These are phyloP conservation scores for Chromosphaera perkinsii DNA, from an alignment of 208 protist species.

Conservation along the genomic window DNA sequence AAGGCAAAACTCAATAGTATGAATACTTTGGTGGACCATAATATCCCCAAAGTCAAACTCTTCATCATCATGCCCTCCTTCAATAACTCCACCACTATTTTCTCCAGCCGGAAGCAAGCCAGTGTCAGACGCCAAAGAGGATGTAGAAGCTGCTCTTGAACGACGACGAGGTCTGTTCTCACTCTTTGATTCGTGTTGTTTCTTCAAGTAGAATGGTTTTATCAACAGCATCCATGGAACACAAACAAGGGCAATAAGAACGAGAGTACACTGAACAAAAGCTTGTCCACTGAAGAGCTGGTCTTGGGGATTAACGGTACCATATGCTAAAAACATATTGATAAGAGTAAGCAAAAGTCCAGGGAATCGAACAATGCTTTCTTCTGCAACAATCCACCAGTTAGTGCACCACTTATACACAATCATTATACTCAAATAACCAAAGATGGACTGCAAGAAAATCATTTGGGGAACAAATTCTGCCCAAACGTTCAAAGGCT, in stretches of 20 bases:
- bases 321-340: conserved; percentile 80
- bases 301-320: conserved; percentile 7
- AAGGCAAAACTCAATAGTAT: conserved; percentile 99
- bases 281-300: conserved; percentile 49
- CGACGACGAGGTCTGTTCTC: too few relatives aligned
- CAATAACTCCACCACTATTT: too few relatives aligned
- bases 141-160: too few relatives aligned
- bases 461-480: conserved; percentile 89
- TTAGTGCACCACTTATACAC: conserved; percentile 83
- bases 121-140: too few relatives aligned
- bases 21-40: conserved; percentile 94
- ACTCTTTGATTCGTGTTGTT: background rate
- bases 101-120: too few relatives aligned
- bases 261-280: conserved; percentile 62
- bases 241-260: conserved; percentile 66
- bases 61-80: conserved; percentile 35
- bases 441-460: conserved; percentile 77
- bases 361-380: conserved; percentile 31
- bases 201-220: conserved; percentile 59
- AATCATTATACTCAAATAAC: conserved; percentile 93
- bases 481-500: conserved; percentile 71
- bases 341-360: conserved; percentile 78
- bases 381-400: conserved; percentile 25
- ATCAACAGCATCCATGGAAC: conserved; percentile 77
- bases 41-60: conserved; percentile 86